These are phyloP conservation scores for Pisolithus microcarpus DNA, from an alignment of 768 basidiomycete genomes.

Conservation along the genomic window DNA sequence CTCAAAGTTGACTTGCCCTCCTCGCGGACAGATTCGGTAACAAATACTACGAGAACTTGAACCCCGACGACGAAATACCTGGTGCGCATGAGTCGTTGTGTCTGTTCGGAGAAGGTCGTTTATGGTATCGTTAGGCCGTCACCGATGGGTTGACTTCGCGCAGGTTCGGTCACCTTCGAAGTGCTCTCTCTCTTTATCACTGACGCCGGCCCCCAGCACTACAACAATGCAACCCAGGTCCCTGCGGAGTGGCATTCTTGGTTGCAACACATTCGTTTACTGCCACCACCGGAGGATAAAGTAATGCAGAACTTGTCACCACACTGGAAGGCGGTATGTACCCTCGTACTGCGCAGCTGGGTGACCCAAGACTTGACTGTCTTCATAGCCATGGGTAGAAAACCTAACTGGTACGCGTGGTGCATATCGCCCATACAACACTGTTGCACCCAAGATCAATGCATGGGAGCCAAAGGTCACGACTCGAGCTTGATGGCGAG, in stretches of 20 bases:
- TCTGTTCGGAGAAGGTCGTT: slow-evolving; percentile 1
- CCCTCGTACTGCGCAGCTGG: not conserved
- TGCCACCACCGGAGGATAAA: slow-evolving; percentile 69
- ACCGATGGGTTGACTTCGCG: slow-evolving; percentile 92
- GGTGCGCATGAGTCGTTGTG: slow-evolving; percentile 40
- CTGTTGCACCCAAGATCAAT: slow-evolving; percentile 70
- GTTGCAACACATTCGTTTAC: slow-evolving; percentile 83
- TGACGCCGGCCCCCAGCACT: slow-evolving; percentile 44
- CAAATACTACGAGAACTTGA: slow-evolving; percentile 88
- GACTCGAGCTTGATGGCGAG: slow-evolving; percentile 31
- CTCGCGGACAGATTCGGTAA: slow-evolving; percentile 73
- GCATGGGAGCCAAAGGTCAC: slow-evolving; percentile 77
- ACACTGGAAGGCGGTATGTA: slow-evolving; percentile 77
- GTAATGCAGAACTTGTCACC: slow-evolving; percentile 64
- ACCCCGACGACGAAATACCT: slow-evolving; percentile 80
- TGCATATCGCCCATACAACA: slow-evolving; percentile 86
- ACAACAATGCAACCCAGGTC: slow-evolving; percentile 88
- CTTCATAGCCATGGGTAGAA: slow-evolving; percentile 67
- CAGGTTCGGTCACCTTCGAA: slow-evolving; percentile 47
- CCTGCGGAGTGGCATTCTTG: slow-evolving; percentile 97
- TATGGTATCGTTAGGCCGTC: slow-evolving; percentile 55
- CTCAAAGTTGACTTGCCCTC: slow-evolving; percentile 2
- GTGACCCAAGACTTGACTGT: not conserved
- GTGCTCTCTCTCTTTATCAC: not conserved
- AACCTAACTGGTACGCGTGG: slow-evolving; percentile 91